Evolutionary conservation across 2,329 filamentous ascomycete species (phyloP).

Genomic region (Helminthosporium solani): DNA sequence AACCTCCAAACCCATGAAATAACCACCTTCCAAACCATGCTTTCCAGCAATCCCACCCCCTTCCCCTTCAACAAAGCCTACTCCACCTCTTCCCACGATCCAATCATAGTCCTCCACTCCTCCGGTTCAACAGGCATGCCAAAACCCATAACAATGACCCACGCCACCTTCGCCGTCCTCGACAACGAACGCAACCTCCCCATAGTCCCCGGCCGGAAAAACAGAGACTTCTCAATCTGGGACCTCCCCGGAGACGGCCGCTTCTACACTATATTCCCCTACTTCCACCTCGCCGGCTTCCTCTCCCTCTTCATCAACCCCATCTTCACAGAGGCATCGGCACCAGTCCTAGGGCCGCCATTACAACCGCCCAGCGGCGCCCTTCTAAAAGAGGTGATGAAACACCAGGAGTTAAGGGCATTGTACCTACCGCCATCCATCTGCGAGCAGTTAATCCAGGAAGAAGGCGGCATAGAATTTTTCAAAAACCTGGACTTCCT

Average conservation of each 20-base stretch:
- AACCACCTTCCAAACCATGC: constrained; percentile 6
- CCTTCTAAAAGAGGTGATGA: constrained; percentile 14
- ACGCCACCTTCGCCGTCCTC: constrained; percentile 13
- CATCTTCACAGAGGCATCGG: constrained; percentile 15
- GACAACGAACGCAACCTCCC: constrained; percentile 13
- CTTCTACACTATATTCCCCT: constrained; percentile 16
- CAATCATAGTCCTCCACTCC: constrained; percentile 31
- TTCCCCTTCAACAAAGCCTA: constrained; percentile 14
- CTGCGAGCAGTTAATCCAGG: constrained; percentile 10
- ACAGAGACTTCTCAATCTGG: constrained; percentile 17
- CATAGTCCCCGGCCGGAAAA: constrained; percentile 4
- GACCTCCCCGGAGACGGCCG: constrained; percentile 11
- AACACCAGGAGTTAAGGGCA: constrained; percentile 11
- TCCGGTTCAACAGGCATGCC: constrained; percentile 39
- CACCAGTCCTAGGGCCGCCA: constrained; percentile 13
- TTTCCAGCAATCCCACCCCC: constrained; percentile 1
- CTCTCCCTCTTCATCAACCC: constrained; percentile 12
- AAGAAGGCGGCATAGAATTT: constrained; percentile 13
- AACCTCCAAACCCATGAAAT: constrained; percentile 1
- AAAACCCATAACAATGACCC: constrained; percentile 30
- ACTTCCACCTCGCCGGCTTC: constrained; percentile 13
- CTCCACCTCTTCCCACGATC: constrained; percentile 22
- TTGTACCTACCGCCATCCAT: constrained; percentile 17
- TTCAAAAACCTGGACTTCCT: constrained; percentile 17
- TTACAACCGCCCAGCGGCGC: constrained; percentile 12